Conservation (phyloP, 2,329 filamentous ascomycete genomes). For the Chaetomiaceae sp. region DNA sequence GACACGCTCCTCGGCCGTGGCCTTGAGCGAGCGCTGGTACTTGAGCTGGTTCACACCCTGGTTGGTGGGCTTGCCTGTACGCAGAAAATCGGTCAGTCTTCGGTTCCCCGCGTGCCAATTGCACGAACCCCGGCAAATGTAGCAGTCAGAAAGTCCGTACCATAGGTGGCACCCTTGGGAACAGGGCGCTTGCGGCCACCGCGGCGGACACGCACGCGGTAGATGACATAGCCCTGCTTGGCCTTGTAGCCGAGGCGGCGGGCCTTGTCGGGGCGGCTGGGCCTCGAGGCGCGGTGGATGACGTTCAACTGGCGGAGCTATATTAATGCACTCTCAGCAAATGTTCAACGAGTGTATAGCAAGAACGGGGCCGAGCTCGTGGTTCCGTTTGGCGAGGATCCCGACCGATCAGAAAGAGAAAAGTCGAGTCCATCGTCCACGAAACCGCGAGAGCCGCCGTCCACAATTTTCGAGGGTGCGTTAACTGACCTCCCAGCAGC, state of each 20-base stretch:
- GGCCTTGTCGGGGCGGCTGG: slow-evolving; percentile 98
- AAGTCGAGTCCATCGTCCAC: slow-evolving; percentile 20
- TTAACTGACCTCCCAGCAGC: slow-evolving; percentile 98
- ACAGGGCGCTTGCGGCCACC: slow-evolving; percentile 97
- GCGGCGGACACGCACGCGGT: slow-evolving; percentile 96
- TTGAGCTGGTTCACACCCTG: slow-evolving; percentile 99
- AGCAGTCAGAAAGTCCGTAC: slow-evolving; percentile 48
- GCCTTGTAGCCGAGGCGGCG: slow-evolving; percentile 99
- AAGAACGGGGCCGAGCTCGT: slow-evolving; percentile 43
- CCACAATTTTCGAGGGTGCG: slow-evolving; percentile 32
- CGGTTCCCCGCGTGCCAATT: background rate
- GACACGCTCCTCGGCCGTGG: slow-evolving; percentile 99
- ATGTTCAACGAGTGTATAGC: slow-evolving; percentile 99
- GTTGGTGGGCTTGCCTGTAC: slow-evolving; percentile 98
- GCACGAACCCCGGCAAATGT: background rate
- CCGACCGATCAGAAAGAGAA: background rate
- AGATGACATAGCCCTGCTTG: slow-evolving; percentile 99
- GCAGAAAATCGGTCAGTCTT: slow-evolving; percentile 7
- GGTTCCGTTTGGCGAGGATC: background rate
- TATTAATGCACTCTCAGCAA: slow-evolving; percentile 99
- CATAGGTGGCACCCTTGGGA: slow-evolving; percentile 97
- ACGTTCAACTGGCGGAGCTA: slow-evolving; percentile 99
- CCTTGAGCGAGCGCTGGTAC: slow-evolving; percentile 98
- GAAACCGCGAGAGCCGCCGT: slow-evolving; percentile 17
- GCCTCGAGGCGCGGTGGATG: slow-evolving; percentile 97